Percentiles rank a stretch among this genome's conserved stretches.
Conservation (phyloP, 805 yeast species). For the Nakazawaea peltata region DNA sequence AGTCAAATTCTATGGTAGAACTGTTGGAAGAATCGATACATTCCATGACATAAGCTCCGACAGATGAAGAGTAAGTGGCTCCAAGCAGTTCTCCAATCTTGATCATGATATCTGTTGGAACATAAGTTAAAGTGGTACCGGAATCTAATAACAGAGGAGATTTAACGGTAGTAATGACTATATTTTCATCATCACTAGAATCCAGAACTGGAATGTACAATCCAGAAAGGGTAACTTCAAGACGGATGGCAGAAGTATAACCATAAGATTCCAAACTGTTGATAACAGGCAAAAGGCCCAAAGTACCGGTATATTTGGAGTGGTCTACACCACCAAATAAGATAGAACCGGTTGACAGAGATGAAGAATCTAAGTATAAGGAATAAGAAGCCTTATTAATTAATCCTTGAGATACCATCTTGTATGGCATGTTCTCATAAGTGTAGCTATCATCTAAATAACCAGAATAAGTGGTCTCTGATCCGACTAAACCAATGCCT, state of each 20-base stretch:
- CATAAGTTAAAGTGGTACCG: slow-evolving; percentile 45
- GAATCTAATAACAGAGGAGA: slow-evolving; percentile 44
- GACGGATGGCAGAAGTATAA: slow-evolving; percentile 31
- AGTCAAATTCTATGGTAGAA: slow-evolving; percentile 34
- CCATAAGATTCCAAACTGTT: slow-evolving; percentile 29
- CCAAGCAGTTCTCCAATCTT: slow-evolving; percentile 23
- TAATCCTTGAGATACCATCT: slow-evolving; percentile 48
- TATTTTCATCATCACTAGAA: slow-evolving; percentile 16
- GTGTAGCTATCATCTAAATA: slow-evolving; percentile 19
- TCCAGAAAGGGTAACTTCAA: slow-evolving; percentile 40
- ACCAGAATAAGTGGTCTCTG: slow-evolving; percentile 52
- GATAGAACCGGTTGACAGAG: slow-evolving; percentile 40
- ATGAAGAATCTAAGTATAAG: slow-evolving; percentile 41
- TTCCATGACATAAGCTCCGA: slow-evolving; percentile 37
- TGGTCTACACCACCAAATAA: slow-evolving; percentile 70
- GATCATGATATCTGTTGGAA: slow-evolving; percentile 27
- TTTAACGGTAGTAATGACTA: slow-evolving; percentile 18
- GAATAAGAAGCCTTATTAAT: slow-evolving; percentile 54
- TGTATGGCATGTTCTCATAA: slow-evolving; percentile 62
- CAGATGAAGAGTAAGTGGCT: slow-evolving; percentile 30
- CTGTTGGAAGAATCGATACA: slow-evolving; percentile 30
- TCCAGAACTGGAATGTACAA: slow-evolving; percentile 13
- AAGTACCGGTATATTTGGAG: slow-evolving; percentile 46
- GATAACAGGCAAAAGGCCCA: slow-evolving; percentile 42
- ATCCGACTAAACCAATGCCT: slow-evolving; percentile 63